Evolutionary conservation across 129 eudicot genomes (phyloP).

Genomic region (Centella asiatica): DNA sequence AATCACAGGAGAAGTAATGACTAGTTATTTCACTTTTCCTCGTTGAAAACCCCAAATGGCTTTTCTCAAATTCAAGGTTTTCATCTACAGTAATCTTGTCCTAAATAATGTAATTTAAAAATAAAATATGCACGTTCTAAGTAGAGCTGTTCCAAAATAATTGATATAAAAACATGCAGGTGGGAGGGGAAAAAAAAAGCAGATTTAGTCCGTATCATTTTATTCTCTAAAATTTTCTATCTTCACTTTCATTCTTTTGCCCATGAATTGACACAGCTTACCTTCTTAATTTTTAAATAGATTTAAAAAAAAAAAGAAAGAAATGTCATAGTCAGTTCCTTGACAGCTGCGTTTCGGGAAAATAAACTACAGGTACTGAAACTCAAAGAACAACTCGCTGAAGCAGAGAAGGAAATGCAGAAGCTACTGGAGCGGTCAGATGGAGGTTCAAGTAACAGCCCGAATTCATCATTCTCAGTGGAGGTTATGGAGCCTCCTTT

Average conservation of each 20-base stretch:
- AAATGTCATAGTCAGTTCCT: neutral
- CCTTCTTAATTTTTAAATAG: too few species aligned
- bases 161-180: too few species aligned
- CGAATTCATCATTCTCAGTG: conserved; percentile 72
- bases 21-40: neutral
- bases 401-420: conserved; percentile 68
- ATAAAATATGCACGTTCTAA: neutral
- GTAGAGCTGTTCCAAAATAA: too few species aligned
- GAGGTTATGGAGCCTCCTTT: conserved; percentile 63
- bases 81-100: neutral
- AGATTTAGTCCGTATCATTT: too few species aligned
- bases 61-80: conserved; percentile 2
- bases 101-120: neutral
- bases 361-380: conserved; percentile 46
- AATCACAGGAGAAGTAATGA: neutral
- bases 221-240: too few species aligned
- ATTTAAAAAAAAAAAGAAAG: too few species aligned
- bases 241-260: too few species aligned
- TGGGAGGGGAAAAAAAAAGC: too few species aligned
- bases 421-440: conserved; percentile 42
- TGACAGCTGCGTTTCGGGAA: conserved; percentile 1
- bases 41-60: neutral
- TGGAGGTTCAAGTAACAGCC: conserved; percentile 63
- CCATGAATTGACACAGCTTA: too few species aligned
- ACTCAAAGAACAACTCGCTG: conserved; percentile 51